Conservation (phyloP, 441 rosid genomes). For the Euphorbia corollata region DNA sequence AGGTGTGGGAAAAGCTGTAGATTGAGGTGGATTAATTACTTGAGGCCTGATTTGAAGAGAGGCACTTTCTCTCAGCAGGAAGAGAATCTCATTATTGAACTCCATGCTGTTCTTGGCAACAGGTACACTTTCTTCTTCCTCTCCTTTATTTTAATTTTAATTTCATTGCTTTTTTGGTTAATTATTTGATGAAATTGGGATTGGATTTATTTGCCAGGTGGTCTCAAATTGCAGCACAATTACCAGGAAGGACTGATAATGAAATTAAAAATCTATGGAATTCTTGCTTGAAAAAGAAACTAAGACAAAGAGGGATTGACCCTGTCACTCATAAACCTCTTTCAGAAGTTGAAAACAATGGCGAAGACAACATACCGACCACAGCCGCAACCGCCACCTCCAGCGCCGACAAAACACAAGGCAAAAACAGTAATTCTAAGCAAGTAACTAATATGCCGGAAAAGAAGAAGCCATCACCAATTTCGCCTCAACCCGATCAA, state of each 20-base stretch:
- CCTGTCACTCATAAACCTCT: conserved; percentile 88
- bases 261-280: conserved; percentile 94
- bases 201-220: conserved; percentile 48
- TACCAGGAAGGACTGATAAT: conserved; percentile 92
- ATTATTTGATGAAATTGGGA: neutral
- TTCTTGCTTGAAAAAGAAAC: conserved; percentile 86
- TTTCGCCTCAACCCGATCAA: conserved; percentile 22
- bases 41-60: conserved; percentile 85
- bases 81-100: conserved; percentile 61
- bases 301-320: conserved; percentile 79
- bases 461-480: conserved; percentile 20
- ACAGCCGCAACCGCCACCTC: too few relatives aligned
- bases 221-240: conserved; percentile 88
- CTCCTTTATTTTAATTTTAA: neutral
- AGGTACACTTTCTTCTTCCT: conserved; percentile 28
- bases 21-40: conserved; percentile 78
- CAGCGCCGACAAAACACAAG: conserved; percentile 19
- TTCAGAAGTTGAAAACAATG: conserved; percentile 40
- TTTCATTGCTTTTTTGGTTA: neutral
- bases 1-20: conserved; percentile 92
- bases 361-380: conserved; percentile 34
- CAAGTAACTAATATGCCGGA: conserved; percentile 18
- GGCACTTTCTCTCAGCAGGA: conserved; percentile 78
- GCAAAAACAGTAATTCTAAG: conserved; percentile 21
- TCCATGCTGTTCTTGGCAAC: conserved; percentile 70